Evolutionary conservation across 306 rosid genomes (phyloP), one percentile per base, ranked within the genome.

Genomic region (Gillenia trifoliata): DNA sequence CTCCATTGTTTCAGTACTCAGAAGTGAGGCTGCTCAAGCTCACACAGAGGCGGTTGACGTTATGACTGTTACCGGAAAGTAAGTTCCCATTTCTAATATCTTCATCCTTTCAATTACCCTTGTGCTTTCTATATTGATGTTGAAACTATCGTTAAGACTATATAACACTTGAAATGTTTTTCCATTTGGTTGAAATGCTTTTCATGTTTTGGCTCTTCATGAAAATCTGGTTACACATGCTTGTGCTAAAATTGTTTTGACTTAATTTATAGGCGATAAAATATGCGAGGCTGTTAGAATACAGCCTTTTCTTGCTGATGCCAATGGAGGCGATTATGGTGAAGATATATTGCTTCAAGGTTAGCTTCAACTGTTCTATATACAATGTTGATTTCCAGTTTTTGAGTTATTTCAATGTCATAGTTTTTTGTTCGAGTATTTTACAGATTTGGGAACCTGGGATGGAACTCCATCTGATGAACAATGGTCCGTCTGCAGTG

Each of bases 11-110:
- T 47, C 70, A 47, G 68, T 80, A 77, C 78, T 94, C 66, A 83
- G 80, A 83, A 78, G 25, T 66, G 85, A 87, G 9, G 81, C 70
- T 29, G 94, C 83, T 81, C 64, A 75, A 72, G 96, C 85, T 57
- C 91, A 85, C 36, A 82, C 83, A 33, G 84, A 85, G 79, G 52
- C 81, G 78, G 78, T 87, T 33, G 81, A 80, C 36, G 88, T 82
- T 68, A 77, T 72, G 83, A 80, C 78, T 38, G 59, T 25, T 81
- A 71, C 74, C 83, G 26, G 68, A 81, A 73, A 69, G 98, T 93
- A 88, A 31, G 92, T n/a, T 54, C 71, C 31, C 23, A 23, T 64
- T 31, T 36, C 57, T 59, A 40, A 20, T 30, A 52, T 66, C 43
- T 69, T 11, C 23, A 55, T 38, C 34, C 11, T 29, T 22, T 16